These are phyloP conservation scores for Yamadazyma sp. DNA, from an alignment of 805 yeast species.

Conservation along the genomic window DNA sequence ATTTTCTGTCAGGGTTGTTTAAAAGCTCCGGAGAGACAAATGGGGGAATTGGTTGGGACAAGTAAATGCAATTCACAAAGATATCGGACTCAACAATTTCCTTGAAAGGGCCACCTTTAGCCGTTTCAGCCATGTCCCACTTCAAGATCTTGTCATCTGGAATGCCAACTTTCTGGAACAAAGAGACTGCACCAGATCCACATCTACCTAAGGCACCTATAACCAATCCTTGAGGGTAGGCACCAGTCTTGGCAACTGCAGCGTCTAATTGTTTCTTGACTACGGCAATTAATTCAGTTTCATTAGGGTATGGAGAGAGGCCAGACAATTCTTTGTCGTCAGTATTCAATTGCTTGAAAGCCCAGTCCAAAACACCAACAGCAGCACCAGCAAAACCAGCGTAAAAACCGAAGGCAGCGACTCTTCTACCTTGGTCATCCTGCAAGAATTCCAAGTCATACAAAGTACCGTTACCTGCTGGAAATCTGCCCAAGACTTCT, in stretches of 20 bases:
- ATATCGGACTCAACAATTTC: conserved; percentile 88
- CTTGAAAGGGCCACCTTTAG: conserved; percentile 94
- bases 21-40: conserved; percentile 71
- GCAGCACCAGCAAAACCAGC: conserved; percentile 99
- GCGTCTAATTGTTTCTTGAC: conserved; percentile 57
- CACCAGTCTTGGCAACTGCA: conserved; percentile 59
- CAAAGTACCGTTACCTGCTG: conserved; percentile 84
- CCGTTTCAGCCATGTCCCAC: conserved; percentile 98
- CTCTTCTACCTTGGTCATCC: conserved; percentile 95
- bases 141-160: conserved; percentile 80
- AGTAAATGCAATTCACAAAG: conserved; percentile 93
- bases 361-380: conserved; percentile 91
- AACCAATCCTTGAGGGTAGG: conserved; percentile 75
- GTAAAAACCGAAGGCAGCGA: conserved; percentile 98
- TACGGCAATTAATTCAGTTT: conserved; percentile 67
- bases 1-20: conserved; percentile 65
- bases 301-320: conserved; percentile 76
- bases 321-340: conserved; percentile 73
- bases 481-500: conserved; percentile 84
- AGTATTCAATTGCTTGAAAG: conserved; percentile 75
- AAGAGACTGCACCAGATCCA: conserved; percentile 94
- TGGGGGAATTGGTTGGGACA: conserved; percentile 91
- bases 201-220: conserved; percentile 99
- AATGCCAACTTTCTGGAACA: conserved; percentile 78
- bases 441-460: conserved; percentile 94